Percentiles rank a stretch among this genome's conserved stretches.
These are phyloP conservation scores for Coemansia sp. DNA, from an alignment of 192 early-diverging fungal species.

Conservation along the genomic window DNA sequence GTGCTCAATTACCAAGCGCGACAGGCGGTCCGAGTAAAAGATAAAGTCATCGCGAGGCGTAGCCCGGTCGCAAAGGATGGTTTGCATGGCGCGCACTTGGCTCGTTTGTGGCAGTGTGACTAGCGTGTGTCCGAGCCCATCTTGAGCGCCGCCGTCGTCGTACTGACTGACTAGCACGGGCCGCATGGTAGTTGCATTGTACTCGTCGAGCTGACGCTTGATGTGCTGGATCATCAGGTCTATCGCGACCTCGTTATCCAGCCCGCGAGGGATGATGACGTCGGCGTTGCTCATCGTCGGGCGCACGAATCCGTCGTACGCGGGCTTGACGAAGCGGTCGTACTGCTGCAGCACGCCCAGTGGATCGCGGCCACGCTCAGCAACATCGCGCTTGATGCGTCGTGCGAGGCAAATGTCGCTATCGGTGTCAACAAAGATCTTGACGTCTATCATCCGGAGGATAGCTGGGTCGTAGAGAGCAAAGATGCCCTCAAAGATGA, in stretches of 20 bases:
- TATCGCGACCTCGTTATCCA: constrained; percentile 91
- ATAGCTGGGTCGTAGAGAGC: constrained; percentile 87
- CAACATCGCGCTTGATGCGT: constrained; percentile 88
- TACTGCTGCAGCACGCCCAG: constrained; percentile 91
- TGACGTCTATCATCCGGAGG: constrained; percentile 81
- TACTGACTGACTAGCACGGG: constrained; percentile 38
- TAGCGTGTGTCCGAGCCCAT: constrained; percentile 25
- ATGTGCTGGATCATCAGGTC: constrained; percentile 92
- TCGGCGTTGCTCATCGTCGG: constrained; percentile 95
- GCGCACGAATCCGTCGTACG: constrained; percentile 89
- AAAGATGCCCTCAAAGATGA: constrained; percentile 99
- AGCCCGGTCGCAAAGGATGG: constrained; percentile 74
- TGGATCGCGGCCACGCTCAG: constrained; percentile 86
- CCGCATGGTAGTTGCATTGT: constrained; percentile 50
- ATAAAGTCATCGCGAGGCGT: constrained; percentile 86
- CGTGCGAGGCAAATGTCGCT: constrained; percentile 89
- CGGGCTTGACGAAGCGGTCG: constrained; percentile 90
- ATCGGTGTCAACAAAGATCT: constrained; percentile 96
- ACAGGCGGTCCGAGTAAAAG: constrained; percentile 90
- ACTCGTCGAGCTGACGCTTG: constrained; percentile 78
- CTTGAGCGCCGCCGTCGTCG: constrained; percentile 6
- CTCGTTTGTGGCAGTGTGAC: constrained; percentile 54
- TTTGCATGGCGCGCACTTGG: constrained; percentile 72
- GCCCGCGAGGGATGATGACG: constrained; percentile 89
- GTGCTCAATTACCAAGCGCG: constrained; percentile 81